Base-by-base conservation (phyloP, 768 basidiomycete species). In the Pulveroboletus sp. region DNA sequence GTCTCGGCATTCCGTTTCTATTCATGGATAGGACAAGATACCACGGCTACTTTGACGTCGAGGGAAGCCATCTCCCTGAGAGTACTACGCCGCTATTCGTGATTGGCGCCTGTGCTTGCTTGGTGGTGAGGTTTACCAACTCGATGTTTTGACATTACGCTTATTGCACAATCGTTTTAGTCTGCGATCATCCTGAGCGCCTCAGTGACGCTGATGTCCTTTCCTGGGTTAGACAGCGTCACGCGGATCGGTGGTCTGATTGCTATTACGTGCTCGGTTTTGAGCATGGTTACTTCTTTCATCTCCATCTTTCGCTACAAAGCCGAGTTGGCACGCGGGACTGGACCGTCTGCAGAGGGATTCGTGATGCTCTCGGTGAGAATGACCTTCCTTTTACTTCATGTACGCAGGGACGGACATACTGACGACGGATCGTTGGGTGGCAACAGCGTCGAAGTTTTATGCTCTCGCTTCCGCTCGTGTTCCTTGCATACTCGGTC, bases 111-210 rank as follows among this genome's bases (percentile, higher is more conserved):
- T 84, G 80, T 63, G 78, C 80, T 13, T 83, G 81, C 52, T 66
- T 86, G 10, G 76, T 82, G 61, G 84, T 84, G 66, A 71, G 83
- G 72, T 47, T 42, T 44, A 21, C 18, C 9, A 36, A 28, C 36
- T 41, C 28, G 6, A 41, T 30, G 39, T 28, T n/a, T 45, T 28
- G 33, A 50, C 13, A 2, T 17, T 6, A 15, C 1, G 17, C 50
- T 57, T 28, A 61, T 43, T 39, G 15, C 57, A 7, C 9, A 5
- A 4, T 13, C 28, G 8, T 39, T 46, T 33, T 65, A 91, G 89
- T 86, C 88, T 58, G 89, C 89, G 27, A 76, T 90, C 50, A 76
- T 90, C 21, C 71, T 91, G 50, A 89, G 89, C 57, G 84, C 87
- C 30, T 86, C 88, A 36, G 84, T 89, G 49, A 89, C 87, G 26